Percentiles rank a stretch among this genome's conserved stretches.
These are phyloP conservation scores for Solanum tarijense DNA, from an alignment of 257 asterid species.

Conservation along the genomic window DNA sequence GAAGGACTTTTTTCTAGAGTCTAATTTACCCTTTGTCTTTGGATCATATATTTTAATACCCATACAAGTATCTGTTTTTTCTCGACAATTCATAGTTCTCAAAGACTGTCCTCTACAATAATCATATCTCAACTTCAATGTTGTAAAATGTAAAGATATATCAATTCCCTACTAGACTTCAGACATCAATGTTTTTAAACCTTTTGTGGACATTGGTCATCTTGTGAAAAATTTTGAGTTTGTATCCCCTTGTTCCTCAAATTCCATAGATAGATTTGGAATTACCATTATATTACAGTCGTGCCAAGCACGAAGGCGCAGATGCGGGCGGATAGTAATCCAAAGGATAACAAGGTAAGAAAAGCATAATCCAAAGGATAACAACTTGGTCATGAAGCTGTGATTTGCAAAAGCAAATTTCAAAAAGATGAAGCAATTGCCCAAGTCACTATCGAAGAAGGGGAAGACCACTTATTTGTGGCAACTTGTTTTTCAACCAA, in stretches of 20 bases:
- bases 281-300: background rate
- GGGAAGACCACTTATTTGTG: too few relatives aligned
- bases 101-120: background rate
- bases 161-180: background rate
- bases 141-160: background rate
- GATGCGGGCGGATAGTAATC: background rate
- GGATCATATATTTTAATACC: background rate
- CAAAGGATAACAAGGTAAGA: background rate
- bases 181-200: background rate
- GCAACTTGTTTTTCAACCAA: too few relatives aligned
- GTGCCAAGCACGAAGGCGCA: background rate
- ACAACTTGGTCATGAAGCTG: too few relatives aligned
- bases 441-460: too few relatives aligned
- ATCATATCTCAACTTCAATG: background rate
- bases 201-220: background rate
- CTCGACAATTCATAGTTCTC: background rate
- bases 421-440: too few relatives aligned
- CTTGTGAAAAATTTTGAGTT: background rate
- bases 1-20: background rate
- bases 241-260: background rate
- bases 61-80: background rate
- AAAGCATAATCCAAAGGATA: background rate
- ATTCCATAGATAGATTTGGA: background rate
- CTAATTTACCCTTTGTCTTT: background rate
- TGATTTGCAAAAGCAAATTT: too few relatives aligned